Evolutionary conservation across 2,329 filamentous ascomycete species (phyloP), one percentile per base, ranked within the genome.

Genomic region (Pseudogymnoascus sp.): DNA sequence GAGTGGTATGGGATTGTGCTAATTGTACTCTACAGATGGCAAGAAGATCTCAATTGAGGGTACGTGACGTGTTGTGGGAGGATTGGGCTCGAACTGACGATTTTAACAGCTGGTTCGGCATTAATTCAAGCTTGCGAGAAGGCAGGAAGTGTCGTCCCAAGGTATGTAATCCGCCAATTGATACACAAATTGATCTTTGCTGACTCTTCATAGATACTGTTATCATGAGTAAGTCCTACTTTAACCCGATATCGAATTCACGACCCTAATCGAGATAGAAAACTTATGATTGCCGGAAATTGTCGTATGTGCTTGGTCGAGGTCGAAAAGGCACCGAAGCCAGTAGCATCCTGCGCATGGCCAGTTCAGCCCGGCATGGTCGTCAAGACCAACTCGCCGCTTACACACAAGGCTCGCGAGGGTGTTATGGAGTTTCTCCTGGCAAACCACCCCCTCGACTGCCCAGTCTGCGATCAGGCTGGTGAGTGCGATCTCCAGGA

Each of bases 261-360:
- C 68, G 64, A 69, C 68, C 60, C 62, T 65, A 60, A 68, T 60
- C 61, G 44, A 62, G 67, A 71, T 72, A 93, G 90, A 75, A 97
- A 99, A 80, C 84, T 99, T 69, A 92, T 96, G 88, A 96, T 99
- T 82, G 94, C 94, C 72, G 94, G 94, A 77, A 99, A 97, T 79
- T 99, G 94, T 77, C 92, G 94, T 80, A 99, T 99, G 94, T 99
- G 94, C 78, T 80, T 99, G 73, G 94, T 99, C 73, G 94, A 99
- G 81, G 94, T 99, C 68, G 94, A 97, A 80, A 86, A 86, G 77
- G 90, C 91, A 64, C 94, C 94, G 63, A 99, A 99, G 79, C 94
- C 94, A 64, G 92, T 97, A 62, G 94, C 94, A 70, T 99, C 94
- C 65, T 99, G 94, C 78, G 94, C 94, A 69, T 99, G 94, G 94